Evolutionary conservation across 108 stramenopile genomes (phyloP).

Genomic region (Aurantiochytrium sp.): DNA sequence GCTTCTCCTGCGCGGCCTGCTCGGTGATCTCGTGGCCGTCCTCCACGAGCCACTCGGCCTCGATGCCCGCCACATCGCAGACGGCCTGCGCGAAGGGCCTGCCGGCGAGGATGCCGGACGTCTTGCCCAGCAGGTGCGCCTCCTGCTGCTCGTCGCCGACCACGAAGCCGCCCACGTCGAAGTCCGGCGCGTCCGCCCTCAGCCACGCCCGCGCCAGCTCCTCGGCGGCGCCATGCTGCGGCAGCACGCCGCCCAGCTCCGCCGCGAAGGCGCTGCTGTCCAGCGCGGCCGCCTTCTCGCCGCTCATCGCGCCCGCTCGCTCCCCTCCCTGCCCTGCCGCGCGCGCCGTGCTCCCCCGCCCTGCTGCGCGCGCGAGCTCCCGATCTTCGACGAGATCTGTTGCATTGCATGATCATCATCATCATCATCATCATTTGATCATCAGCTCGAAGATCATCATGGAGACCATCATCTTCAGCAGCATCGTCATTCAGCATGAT

Average conservation of each 20-base stretch:
- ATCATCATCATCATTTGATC: too few species aligned
- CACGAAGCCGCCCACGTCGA: conserved; percentile 94
- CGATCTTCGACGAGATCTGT: too few species aligned
- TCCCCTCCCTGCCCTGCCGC: too few species aligned
- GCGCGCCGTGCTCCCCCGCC: too few species aligned
- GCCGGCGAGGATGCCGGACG: conserved; percentile 83
- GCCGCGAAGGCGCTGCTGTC: neutral
- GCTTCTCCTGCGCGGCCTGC: conserved; percentile 47
- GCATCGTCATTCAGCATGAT: too few species aligned
- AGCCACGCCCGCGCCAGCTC: conserved; percentile 65
- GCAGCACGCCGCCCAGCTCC: neutral
- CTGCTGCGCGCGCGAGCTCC: too few species aligned
- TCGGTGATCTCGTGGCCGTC: conserved; percentile 35
- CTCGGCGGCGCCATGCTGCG: neutral
- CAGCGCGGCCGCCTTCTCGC: too few species aligned
- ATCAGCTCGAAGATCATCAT: too few species aligned
- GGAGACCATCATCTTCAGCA: too few species aligned
- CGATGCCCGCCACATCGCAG: conserved; percentile 70
- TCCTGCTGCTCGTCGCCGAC: conserved; percentile 63
- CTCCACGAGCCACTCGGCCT: conserved; percentile 67
- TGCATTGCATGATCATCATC: too few species aligned
- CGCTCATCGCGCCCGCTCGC: neutral
- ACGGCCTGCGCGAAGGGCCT: conserved; percentile 85
- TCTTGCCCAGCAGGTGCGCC: conserved; percentile 74
- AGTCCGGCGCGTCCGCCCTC: conserved; percentile 83